Conservation (phyloP, 2,329 filamentous ascomycete genomes). For the Escovopsis sp. region DNA sequence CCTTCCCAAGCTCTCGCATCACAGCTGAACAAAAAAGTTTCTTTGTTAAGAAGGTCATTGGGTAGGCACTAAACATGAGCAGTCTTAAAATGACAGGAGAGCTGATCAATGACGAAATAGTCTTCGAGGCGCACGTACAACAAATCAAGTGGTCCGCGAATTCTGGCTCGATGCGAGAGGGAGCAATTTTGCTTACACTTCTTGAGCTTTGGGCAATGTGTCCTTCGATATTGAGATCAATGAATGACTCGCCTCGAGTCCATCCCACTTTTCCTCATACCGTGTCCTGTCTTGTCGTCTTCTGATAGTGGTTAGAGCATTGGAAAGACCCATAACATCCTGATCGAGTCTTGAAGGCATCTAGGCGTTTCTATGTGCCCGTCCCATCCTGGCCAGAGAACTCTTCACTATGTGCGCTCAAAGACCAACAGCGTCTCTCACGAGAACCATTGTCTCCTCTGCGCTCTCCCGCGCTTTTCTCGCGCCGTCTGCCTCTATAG, state of each 20-base stretch:
- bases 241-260: no score
- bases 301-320: no score
- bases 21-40: constrained; percentile 41
- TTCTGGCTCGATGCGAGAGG: constrained; percentile 59
- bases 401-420: background rate
- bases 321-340: no score
- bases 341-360: no score
- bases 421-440: constrained; percentile 37
- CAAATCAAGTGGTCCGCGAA: constrained; percentile 52
- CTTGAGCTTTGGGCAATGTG: constrained; percentile 18
- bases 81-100: background rate
- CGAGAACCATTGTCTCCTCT: constrained; percentile 37
- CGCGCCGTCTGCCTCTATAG: constrained; percentile 43
- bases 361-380: no score
- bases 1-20: constrained; percentile 47
- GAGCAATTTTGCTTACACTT: constrained; percentile 45
- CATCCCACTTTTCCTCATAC: no score
- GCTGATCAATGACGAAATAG: constrained; percentile 20
- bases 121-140: constrained; percentile 47
- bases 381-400: background rate
- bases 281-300: no score
- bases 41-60: constrained; percentile 53
- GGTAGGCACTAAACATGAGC: constrained; percentile 22
- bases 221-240: no score
- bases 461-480: constrained; percentile 48